Evolutionary conservation across 164 flowering plant species (phyloP).

Genomic region (Aristolochia fimbriata): DNA sequence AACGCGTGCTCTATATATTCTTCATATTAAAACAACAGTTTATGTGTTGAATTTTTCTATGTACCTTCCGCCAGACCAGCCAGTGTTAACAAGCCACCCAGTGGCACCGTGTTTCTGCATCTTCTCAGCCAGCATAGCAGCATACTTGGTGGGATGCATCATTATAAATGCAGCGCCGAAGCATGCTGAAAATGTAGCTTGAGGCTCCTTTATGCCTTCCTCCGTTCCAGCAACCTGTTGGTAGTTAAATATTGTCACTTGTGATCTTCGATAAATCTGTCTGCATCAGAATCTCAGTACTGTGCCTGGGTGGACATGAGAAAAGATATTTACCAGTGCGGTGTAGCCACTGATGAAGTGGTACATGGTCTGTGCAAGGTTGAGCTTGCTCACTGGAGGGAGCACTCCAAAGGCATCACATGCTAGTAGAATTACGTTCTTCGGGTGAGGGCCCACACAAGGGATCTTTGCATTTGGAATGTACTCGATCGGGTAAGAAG

Average conservation of each 20-base stretch:
- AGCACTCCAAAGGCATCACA: constrained; percentile 99
- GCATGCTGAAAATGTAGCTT: constrained; percentile 95
- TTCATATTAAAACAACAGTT: neutral
- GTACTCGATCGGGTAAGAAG: constrained; percentile 93
- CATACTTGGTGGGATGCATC: constrained; percentile 97
- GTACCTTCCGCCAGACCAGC: constrained; percentile 99
- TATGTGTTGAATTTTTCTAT: neutral
- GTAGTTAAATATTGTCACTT: no score
- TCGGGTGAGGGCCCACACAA: constrained; percentile 95
- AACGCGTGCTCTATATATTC: neutral
- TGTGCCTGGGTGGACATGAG: no score
- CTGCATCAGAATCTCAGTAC: no score
- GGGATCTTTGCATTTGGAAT: constrained; percentile 96
- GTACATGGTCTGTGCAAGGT: constrained; percentile 94
- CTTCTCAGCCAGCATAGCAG: constrained; percentile 96
- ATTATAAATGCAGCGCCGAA: constrained; percentile 98
- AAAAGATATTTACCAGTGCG: constrained; percentile 56
- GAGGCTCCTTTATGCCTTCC: constrained; percentile 91
- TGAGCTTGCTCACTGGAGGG: constrained; percentile 98
- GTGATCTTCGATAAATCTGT: no score
- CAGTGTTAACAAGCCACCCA: constrained; percentile 99
- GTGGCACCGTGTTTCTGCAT: constrained; percentile 96
- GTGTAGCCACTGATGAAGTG: constrained; percentile 99
- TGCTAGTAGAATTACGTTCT: constrained; percentile 88
- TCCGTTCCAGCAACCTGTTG: constrained; percentile 97